Conservation (phyloP, 805 yeast species). For the Zygoascus biomembranicola region DNA sequence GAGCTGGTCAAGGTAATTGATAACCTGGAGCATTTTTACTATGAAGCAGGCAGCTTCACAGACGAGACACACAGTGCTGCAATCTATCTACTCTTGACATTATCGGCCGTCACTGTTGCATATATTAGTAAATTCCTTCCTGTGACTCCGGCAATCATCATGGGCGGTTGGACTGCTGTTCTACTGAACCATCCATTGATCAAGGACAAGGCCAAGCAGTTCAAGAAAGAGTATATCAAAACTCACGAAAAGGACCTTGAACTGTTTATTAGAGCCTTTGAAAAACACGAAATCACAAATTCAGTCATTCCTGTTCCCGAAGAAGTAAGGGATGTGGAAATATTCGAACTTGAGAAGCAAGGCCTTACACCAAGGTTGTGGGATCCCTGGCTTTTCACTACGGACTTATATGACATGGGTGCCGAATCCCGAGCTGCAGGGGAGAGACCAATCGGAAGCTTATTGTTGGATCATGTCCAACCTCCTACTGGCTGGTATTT, state of each 20-base stretch:
- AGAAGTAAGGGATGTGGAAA: conserved; percentile 54
- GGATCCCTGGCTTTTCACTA: conserved; percentile 52
- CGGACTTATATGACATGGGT: conserved; percentile 43
- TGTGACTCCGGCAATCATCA: conserved; percentile 52
- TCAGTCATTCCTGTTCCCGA: conserved; percentile 33
- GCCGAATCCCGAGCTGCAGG: conserved; percentile 40
- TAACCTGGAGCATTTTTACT: conserved; percentile 44
- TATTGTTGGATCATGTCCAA: conserved; percentile 42
- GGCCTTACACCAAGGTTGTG: conserved; percentile 55
- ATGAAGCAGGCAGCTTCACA: conserved; percentile 58
- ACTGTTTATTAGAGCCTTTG: conserved; percentile 29
- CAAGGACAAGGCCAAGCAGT: conserved; percentile 22
- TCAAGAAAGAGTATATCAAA: conserved; percentile 17
- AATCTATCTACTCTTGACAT: conserved; percentile 34
- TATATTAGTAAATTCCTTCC: conserved; percentile 38
- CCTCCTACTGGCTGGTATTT: conserved; percentile 75
- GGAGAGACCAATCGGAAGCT: conserved; percentile 59
- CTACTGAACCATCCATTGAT: conserved; percentile 53
- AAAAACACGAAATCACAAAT: conserved; percentile 43
- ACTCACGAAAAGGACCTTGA: conserved; percentile 27
- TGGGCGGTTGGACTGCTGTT: conserved; percentile 49
- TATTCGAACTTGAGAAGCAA: conserved; percentile 66
- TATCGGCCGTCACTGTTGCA: conserved; percentile 28
- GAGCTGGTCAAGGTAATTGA: conserved; percentile 38
- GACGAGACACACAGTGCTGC: conserved; percentile 54